These are phyloP conservation scores for Peniophora sp. DNA, from an alignment of 1,284 basidiomycete species.

Conservation along the genomic window DNA sequence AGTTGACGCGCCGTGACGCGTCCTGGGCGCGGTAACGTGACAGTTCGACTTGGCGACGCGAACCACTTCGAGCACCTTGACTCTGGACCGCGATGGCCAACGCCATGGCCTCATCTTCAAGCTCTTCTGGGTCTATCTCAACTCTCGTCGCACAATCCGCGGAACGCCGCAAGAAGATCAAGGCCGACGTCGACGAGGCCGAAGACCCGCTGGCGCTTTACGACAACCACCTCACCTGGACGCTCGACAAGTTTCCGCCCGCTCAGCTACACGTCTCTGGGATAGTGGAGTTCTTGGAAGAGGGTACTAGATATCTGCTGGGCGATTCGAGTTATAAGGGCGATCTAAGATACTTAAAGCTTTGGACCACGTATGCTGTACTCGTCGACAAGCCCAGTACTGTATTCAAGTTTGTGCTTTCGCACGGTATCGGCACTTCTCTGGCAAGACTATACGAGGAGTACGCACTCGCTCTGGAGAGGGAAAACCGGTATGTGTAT, in stretches of 20 bases:
- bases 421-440: conserved; percentile 71
- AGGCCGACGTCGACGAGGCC: conserved; percentile 37
- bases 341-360: conserved; percentile 83
- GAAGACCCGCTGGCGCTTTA: conserved; percentile 66
- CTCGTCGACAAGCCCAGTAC: conserved; percentile 47
- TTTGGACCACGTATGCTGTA: conserved; percentile 81
- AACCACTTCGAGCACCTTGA: not conserved
- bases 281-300: conserved; percentile 65
- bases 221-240: conserved; percentile 65
- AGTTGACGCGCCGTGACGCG: no score
- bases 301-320: conserved; percentile 72
- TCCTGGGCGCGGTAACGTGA: not conserved
- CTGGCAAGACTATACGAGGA: conserved; percentile 83
- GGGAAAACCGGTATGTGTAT: conserved; percentile 66
- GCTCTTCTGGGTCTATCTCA: not conserved
- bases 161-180: conserved; percentile 6
- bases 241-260: conserved; percentile 42
- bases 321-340: conserved; percentile 75
- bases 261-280: conserved; percentile 44
- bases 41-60: not conserved
- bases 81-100: not conserved
- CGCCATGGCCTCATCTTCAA: conserved; percentile 8
- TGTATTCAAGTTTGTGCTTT: conserved; percentile 71
- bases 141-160: conserved; percentile 7
- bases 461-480: conserved; percentile 72